Percentiles rank a stretch among this genome's conserved stretches.
These are phyloP conservation scores for Ceratocystis harringtonii DNA, from an alignment of 2,329 filamentous ascomycete species.

Conservation along the genomic window DNA sequence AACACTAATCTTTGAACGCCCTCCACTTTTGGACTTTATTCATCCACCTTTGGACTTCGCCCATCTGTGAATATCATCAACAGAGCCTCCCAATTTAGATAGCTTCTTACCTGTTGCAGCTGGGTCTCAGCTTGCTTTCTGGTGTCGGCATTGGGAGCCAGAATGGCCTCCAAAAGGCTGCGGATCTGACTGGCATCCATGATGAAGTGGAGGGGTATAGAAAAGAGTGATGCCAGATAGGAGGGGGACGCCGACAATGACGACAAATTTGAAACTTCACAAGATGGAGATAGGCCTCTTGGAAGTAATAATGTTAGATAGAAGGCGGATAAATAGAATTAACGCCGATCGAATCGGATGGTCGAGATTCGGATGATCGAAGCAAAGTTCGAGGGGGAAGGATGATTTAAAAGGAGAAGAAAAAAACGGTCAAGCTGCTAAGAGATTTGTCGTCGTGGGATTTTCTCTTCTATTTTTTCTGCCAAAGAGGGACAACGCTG, in stretches of 20 bases:
- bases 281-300: not conserved
- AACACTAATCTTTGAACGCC: too few relatives aligned
- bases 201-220: constrained; percentile 22
- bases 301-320: not conserved
- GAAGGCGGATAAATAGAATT: constrained; percentile 1
- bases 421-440: constrained; percentile 11
- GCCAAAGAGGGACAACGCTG: constrained; percentile 2
- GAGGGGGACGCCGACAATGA: not conserved
- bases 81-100: not conserved
- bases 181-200: constrained; percentile 66
- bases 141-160: constrained; percentile 58
- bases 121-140: constrained; percentile 65
- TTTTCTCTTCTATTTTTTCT: constrained; percentile 13
- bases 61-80: not conserved
- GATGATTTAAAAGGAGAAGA: constrained; percentile 7
- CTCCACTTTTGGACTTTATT: too few relatives aligned
- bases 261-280: not conserved
- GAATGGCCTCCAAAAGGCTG: constrained; percentile 61
- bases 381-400: constrained; percentile 8
- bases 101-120: constrained; percentile 55
- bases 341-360: constrained; percentile 8
- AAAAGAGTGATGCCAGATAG: not conserved
- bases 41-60: too few relatives aligned
- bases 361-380: not conserved
- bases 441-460: constrained; percentile 13